Evolutionary conservation across 2,329 filamentous ascomycete species (phyloP), one percentile per base, ranked within the genome.

Genomic region (Ophiocordyceps camponoti-saundersi): DNA sequence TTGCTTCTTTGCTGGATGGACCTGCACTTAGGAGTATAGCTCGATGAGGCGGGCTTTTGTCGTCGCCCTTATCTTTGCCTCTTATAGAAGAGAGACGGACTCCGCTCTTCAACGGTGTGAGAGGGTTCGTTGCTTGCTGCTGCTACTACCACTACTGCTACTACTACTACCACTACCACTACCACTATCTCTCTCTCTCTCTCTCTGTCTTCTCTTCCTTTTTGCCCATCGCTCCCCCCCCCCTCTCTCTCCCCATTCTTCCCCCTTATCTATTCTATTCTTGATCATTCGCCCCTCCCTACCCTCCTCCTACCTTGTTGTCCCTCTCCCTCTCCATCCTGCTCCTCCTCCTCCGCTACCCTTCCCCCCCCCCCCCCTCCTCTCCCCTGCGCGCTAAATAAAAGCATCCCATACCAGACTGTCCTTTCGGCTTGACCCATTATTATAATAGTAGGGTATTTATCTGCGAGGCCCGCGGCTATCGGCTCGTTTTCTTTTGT

Each of bases 1-100:
- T 26, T 26, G 5, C 8, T 26, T 26, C 8, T 8, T 8, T 26
- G 26, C 26, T 29, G 4, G 26, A 10, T 15, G 32, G 46, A 53
- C 51, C 51, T 53, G 51, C 51, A 53, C 51, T 53, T 53, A 52
- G 51, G 50, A 53, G 51, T 50, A 53, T 53, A 53, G 51, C 36
- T 40, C n/a, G n/a, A 48, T 44, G 48, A 26, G 39, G 16, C 34
- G 47, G 22, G 40, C 43, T 45, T 20, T 34, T 21, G 43, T 50
- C 45, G 36, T 34, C 47, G 16, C 29, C 20, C 40, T 42, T 39
- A 8, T 16, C 42, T 46, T 32, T 42, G 41, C 39, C 44, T 39
- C 11, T 29, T 29, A 44, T 22, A 41, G 23, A 30, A 26, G 21
- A 42, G 41, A 42, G 41, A 26, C 18, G 21, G 20, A 42, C 13